A percentile compares a stretch with the other conserved stretches of the same genome.
Conservation (phyloP, 129 eudicot genomes). For the Tagetes erecta region DNA sequence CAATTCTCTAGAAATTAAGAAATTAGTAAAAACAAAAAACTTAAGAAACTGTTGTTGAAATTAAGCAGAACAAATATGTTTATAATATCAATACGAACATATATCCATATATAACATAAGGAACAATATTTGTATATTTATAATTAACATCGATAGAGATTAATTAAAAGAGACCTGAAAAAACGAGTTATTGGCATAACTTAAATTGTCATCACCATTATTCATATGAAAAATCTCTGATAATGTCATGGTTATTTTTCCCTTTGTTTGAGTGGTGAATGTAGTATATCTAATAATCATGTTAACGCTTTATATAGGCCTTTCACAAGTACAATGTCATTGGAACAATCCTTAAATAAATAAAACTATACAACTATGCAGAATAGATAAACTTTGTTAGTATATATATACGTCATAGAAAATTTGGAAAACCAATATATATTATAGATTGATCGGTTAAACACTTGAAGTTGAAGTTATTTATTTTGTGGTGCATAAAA, state of each 20-base stretch:
- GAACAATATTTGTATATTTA: too few species aligned
- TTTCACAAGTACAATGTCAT: not conserved
- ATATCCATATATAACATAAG: not conserved
- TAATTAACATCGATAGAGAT: not conserved
- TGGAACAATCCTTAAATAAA: too few species aligned
- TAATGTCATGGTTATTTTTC: not conserved
- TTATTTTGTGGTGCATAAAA: too few species aligned
- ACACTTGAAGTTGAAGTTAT: too few species aligned
- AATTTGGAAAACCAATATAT: too few species aligned
- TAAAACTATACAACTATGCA: too few species aligned
- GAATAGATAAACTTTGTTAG: too few species aligned
- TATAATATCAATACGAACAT: too few species aligned
- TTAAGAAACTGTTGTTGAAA: not conserved
- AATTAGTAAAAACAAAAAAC: not conserved
- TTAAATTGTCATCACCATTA: not conserved
- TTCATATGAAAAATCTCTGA: not conserved
- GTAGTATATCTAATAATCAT: too few species aligned
- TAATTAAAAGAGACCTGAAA: not conserved
- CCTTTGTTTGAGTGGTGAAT: not conserved
- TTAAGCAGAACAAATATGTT: too few species aligned
- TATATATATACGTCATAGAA: too few species aligned
- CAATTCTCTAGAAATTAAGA: not conserved
- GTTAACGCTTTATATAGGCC: not conserved
- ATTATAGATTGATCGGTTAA: too few species aligned
- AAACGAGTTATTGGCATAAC: not conserved